These are phyloP conservation scores for Tieghemiomyces parasiticus DNA, from an alignment of 192 early-diverging fungal species.

Conservation along the genomic window DNA sequence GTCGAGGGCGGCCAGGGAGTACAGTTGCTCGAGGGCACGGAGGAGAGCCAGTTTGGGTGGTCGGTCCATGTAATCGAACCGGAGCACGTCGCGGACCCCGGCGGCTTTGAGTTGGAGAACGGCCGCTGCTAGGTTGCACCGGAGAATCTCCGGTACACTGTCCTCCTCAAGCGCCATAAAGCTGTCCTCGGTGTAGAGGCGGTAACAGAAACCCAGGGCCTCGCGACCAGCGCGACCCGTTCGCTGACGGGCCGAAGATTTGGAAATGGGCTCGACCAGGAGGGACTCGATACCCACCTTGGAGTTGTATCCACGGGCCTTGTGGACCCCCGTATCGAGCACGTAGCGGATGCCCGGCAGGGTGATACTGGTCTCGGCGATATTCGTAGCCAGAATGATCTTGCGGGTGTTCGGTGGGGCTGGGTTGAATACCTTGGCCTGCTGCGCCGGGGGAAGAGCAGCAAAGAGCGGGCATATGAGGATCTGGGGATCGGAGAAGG, in stretches of 20 bases:
- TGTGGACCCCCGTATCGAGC: conserved; percentile 84
- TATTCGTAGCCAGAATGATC: conserved; percentile 90
- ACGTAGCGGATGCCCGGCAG: conserved; percentile 91
- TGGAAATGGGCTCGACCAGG: conserved; percentile 73
- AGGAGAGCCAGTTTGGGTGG: conserved; percentile 61
- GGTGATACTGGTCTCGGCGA: conserved; percentile 96
- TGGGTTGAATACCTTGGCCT: conserved; percentile 78
- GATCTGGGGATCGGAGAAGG: no score
- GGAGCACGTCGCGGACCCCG: conserved; percentile 74
- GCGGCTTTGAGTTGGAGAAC: conserved; percentile 81
- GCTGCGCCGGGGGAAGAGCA: conserved; percentile 73
- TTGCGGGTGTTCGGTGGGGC: conserved; percentile 77
- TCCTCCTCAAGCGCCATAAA: conserved; percentile 62
- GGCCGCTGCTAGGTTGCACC: conserved; percentile 77
- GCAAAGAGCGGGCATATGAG: conserved; percentile 87
- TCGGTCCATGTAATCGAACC: conserved; percentile 92
- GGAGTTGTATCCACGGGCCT: conserved; percentile 78
- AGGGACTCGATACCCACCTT: conserved; percentile 84
- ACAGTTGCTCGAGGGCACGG: conserved; percentile 77
- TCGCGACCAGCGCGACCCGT: conserved; percentile 94
- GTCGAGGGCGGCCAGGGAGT: conserved; percentile 74
- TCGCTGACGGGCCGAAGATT: conserved; percentile 81
- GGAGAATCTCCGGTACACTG: conserved; percentile 84
- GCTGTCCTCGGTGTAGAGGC: conserved; percentile 78
- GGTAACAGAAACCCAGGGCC: conserved; percentile 78